These are phyloP conservation scores for Tetrapisispora namnaoensis DNA, from an alignment of 805 yeast species.

Conservation along the genomic window DNA sequence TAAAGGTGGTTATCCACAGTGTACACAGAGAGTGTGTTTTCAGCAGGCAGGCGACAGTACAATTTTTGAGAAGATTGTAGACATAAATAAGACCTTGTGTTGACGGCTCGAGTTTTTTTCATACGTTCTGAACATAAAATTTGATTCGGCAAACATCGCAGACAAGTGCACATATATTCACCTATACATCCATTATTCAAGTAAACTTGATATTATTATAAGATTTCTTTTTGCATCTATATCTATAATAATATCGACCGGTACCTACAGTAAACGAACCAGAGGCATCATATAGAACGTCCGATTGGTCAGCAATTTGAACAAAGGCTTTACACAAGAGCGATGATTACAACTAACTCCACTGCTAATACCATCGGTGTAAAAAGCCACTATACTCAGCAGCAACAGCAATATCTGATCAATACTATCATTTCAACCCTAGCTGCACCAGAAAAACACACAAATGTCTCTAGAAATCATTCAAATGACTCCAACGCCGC, in stretches of 20 bases:
- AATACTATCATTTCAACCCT: slow-evolving; percentile 67
- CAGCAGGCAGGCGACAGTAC: too few species aligned
- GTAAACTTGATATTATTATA: not conserved
- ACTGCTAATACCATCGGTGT: not conserved
- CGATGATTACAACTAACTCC: not conserved
- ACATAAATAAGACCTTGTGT: not conserved
- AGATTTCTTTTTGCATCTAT: too few species aligned
- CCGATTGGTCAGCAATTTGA: too few species aligned
- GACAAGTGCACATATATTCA: too few species aligned
- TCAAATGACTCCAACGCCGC: slow-evolving; percentile 61
- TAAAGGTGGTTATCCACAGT: not conserved
- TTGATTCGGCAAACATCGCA: too few species aligned
- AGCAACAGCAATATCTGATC: slow-evolving; percentile 43
- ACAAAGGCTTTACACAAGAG: too few species aligned
- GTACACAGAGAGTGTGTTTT: too few species aligned
- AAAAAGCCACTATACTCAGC: slow-evolving; percentile 9
- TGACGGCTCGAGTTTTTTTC: not conserved
- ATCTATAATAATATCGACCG: not conserved
- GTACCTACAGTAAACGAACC: too few species aligned
- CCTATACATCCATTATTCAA: too few species aligned
- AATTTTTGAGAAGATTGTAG: too few species aligned
- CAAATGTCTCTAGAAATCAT: slow-evolving; percentile 62
- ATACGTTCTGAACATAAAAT: not conserved
- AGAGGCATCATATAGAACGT: not conserved
- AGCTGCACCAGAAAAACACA: slow-evolving; percentile 60